Conservation (phyloP, 169 alveolate genomes). For the Cryptosporidium baileyi region DNA sequence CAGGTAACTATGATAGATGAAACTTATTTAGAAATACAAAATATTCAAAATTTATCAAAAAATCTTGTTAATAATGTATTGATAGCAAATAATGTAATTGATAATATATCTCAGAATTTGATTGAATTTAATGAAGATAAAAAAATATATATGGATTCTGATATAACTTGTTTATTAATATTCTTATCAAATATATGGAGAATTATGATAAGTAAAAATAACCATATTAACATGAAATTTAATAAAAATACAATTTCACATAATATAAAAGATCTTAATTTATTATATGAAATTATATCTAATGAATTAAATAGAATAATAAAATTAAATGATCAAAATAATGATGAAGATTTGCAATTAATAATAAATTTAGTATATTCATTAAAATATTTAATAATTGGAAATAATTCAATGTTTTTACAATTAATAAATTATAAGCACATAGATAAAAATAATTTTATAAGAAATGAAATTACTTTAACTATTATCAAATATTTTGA, state of each 20-base stretch:
- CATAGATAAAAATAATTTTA: not conserved
- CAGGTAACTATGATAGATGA: conserved; percentile 38
- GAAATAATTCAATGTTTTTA: not conserved
- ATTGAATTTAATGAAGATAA: not conserved
- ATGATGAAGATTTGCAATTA: not conserved
- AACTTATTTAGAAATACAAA: not conserved
- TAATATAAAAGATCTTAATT: not conserved
- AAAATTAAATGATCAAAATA: not conserved
- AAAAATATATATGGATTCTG: not conserved
- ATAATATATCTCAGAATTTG: not conserved
- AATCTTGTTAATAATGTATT: conserved; percentile 16
- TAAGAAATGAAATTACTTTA: not conserved
- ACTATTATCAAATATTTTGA: not conserved
- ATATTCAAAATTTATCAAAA: not conserved
- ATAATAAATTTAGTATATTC: not conserved
- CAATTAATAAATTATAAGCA: not conserved
- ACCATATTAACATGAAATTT: not conserved
- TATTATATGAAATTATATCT: not conserved
- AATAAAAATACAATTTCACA: not conserved
- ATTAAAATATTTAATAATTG: not conserved
- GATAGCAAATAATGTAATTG: conserved; percentile 4
- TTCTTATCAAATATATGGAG: conserved; percentile 59
- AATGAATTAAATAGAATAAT: not conserved
- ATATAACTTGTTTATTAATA: not conserved
- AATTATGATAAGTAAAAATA: not conserved